Base-by-base conservation (phyloP, 73 alveolate species). In the Blepharisma japonicum region DNA sequence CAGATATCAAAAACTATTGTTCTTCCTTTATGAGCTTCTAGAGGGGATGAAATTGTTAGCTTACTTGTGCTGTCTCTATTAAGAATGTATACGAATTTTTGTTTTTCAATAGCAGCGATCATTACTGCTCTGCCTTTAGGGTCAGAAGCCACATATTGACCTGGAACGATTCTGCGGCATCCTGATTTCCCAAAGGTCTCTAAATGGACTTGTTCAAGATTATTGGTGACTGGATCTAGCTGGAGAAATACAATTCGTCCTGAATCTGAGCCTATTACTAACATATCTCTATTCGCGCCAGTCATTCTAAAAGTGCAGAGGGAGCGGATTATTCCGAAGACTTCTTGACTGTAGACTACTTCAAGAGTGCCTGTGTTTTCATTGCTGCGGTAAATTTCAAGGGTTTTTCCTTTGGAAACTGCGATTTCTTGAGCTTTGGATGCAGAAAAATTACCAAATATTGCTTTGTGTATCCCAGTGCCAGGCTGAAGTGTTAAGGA, bases 161-260 rank as follows among this genome's bases (percentile, higher is more conserved):
- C 99, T 0, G 99, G 99, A 48, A 97, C 99, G 6, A 96, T 85
- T 46, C 99, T 81, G 46, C 99, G 86, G 86, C 98, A 89, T 8
- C 99, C 99, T 0, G 98, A 91, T 81, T 97, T 96, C 21, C 99
- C 99, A 84, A 82, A 98, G 45, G 99, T 97, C 90, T 98, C 99
- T 83, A 92, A 93, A 79, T 94, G 98, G 67, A 97, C 94, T 79
- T 92, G 91, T 71, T 85, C 96, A 87, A 98, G 96, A 81, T 82
- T 88, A 48, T 74, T 55, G 42, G 77, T 80, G 55, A 49, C 49
- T 45, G 56, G 74, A 54, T 80, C 86, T 39, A 89, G 77, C 81
- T 81, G 51, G 56, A 68, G 50, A 61, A 68, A 68, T 23, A 55
- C 96, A 46, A 94, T 93, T 32, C 94, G 56, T 47, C 99, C 99